Conservation (phyloP, 176 grass and related monocot genomes). For the Puya raimondii region DNA sequence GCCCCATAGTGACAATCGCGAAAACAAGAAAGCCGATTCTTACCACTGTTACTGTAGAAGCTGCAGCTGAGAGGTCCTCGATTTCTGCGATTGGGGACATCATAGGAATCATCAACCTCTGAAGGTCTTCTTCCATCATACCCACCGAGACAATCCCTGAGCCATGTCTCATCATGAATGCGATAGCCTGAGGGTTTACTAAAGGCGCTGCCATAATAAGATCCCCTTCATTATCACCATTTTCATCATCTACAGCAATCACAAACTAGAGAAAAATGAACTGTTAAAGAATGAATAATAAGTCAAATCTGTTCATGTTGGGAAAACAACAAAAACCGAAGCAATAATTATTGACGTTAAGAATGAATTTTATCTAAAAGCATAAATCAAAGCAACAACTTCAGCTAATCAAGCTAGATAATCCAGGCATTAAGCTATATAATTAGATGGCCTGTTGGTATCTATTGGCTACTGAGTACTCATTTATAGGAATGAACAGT, state of each 20-base stretch:
- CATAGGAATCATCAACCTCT: slow-evolving; percentile 90
- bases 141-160: slow-evolving; percentile 88
- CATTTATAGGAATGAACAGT: slow-evolving; percentile 33
- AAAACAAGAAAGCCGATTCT: slow-evolving; percentile 4
- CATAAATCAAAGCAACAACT: no score
- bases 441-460: no score
- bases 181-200: slow-evolving; percentile 42
- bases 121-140: slow-evolving; percentile 74
- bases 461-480: no score
- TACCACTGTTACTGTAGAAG: slow-evolving; percentile 79
- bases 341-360: no score
- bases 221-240: slow-evolving; percentile 51
- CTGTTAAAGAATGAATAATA: neutral
- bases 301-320: no score
- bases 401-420: no score
- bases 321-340: neutral
- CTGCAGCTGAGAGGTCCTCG: slow-evolving; percentile 49
- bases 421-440: no score
- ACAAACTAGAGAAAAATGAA: slow-evolving; percentile 70
- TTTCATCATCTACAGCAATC: slow-evolving; percentile 94
- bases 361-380: no score
- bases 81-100: slow-evolving; percentile 69
- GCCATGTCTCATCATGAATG: slow-evolving; percentile 88
- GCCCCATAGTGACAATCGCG: neutral
- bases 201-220: slow-evolving; percentile 74